Conservation (phyloP, 75 land plant genomes). For the Azolla pinnata region DNA sequence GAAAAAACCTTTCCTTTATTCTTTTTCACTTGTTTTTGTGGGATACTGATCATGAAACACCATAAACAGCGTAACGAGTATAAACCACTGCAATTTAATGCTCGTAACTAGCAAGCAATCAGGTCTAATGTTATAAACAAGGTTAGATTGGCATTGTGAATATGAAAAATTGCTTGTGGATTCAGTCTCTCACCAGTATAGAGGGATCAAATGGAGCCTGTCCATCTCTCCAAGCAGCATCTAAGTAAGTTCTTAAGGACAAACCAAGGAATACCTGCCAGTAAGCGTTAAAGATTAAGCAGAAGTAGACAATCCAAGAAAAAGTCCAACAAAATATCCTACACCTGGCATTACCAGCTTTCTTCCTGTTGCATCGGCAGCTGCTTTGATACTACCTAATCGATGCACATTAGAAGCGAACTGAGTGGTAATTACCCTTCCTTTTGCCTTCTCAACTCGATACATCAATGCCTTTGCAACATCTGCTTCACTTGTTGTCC, state of each 20-base stretch:
- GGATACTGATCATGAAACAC: no score
- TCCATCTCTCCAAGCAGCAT: conserved; percentile 98
- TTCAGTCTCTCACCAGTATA: conserved; percentile 81
- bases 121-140: no score
- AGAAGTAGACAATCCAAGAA: no score
- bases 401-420: conserved; percentile 99
- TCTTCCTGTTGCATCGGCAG: conserved; percentile 89
- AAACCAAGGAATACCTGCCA: conserved; percentile 90
- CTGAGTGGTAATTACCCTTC: conserved; percentile 91
- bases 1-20: no score
- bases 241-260: conserved; percentile 87
- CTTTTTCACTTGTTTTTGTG: no score
- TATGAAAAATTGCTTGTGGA: no score
- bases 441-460: conserved; percentile 60
- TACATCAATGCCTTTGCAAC: conserved; percentile 76
- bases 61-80: no score
- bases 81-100: no score
- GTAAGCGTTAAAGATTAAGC: background rate
- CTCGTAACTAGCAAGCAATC: no score
- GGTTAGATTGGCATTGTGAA: no score
- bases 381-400: conserved; percentile 91
- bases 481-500: conserved; percentile 80
- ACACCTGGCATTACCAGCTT: conserved; percentile 55
- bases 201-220: conserved; percentile 99
- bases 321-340: no score